Evolutionary conservation across 1,139 yeast species (phyloP), one percentile per base, ranked within the genome.

Genomic region (Candida sp.): DNA sequence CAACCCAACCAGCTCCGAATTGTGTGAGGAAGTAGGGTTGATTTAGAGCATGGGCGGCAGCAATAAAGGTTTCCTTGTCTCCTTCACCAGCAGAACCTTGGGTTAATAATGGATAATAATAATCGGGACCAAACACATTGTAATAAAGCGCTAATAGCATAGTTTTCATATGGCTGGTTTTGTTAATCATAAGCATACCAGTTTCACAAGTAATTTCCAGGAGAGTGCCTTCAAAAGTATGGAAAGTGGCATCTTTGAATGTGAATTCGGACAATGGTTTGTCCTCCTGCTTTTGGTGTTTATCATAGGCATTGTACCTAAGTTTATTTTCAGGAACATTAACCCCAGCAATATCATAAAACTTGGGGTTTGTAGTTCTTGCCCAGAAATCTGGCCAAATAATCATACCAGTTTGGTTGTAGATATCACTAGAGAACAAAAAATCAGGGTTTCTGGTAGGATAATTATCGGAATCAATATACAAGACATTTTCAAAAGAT

Each of bases 61-160:
- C 83, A 23, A 82, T 74, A 49, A 81, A 82, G 0, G 87, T 81
- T 51, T 82, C 88, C 58, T 82, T 82, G 52, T 82, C 88, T 39
- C 88, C 88, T 61, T 82, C 86, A 22, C 87, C 88, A 1, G 87
- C 86, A 11, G 83, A 73, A 5, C 87, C 87, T 59, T 81, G 87
- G 0, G 86, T 75, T 50, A 82, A 61, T 44, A 82, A 58, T 4
- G 86, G 82, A 53, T 82, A 82, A 56, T 80, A 82, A 51, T 66
- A 70, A 34, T 75, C 57, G 7, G 85, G 84, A 0, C 88, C 88
- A 60, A 68, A 78, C 3, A 80, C 66, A 56, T 82, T 82, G 54
- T 82, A 81, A 59, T 81, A 82, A 29, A 82, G 60, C 4, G 82
- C 68, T 29, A 82, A 60, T 29, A 81, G 58, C 42, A 82, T 58